Evolutionary conservation across 345 rosid species (phyloP).

Genomic region (Mercurialis annua): DNA sequence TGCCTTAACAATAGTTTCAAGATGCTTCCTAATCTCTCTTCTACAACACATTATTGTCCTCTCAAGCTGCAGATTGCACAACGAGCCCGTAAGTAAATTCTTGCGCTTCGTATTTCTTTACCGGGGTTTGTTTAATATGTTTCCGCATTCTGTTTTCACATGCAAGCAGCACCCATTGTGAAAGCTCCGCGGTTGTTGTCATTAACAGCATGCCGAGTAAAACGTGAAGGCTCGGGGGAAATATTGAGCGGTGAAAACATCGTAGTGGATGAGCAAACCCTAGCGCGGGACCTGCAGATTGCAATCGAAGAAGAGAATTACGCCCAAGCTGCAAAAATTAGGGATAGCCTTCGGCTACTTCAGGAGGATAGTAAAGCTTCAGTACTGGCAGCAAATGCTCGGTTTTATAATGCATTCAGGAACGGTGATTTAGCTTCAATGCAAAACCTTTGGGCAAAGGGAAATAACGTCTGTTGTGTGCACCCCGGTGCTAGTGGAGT

Average conservation of each 20-base stretch:
- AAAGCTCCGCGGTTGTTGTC: conserved; percentile 24
- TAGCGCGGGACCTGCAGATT: conserved; percentile 50
- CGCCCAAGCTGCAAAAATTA: conserved; percentile 71
- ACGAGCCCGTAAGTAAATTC: conserved; percentile 42
- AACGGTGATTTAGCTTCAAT: conserved; percentile 68
- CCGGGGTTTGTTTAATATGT: background rate
- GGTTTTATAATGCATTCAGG: conserved; percentile 70
- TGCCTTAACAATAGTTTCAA: conserved; percentile 27
- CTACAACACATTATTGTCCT: conserved; percentile 15
- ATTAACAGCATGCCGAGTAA: conserved; percentile 41
- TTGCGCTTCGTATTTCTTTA: background rate
- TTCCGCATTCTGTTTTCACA: background rate
- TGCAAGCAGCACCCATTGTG: conserved; percentile 24
- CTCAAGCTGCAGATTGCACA: conserved; percentile 28
- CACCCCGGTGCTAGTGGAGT: conserved; percentile 88
- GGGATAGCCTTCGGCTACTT: conserved; percentile 61
- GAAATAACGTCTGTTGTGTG: conserved; percentile 65
- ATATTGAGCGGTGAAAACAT: conserved; percentile 46
- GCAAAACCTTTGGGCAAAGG: conserved; percentile 67
- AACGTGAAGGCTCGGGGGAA: conserved; percentile 55
- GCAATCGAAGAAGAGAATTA: conserved; percentile 87
- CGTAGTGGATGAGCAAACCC: conserved; percentile 51
- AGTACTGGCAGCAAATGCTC: conserved; percentile 65
- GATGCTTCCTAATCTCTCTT: conserved; percentile 27
- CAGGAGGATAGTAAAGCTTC: conserved; percentile 67